phyloP scores from a whole-genome alignment of 148 eudicot genomes.

The Silene latifolia region DNA sequence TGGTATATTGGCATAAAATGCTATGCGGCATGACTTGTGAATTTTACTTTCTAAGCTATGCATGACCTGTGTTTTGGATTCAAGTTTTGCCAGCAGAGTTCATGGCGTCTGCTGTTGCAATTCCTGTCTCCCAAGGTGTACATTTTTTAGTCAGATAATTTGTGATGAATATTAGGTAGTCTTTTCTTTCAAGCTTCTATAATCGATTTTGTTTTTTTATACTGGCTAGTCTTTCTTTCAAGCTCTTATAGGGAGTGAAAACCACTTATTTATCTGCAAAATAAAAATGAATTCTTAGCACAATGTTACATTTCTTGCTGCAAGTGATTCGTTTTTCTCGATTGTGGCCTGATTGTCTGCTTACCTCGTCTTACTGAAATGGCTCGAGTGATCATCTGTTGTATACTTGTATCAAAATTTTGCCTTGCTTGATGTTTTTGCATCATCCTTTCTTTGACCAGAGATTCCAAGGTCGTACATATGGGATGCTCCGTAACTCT shows the following conservation, averaged over 20 bases:
- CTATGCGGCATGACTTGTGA: too few species aligned
- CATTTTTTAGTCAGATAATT: too few species aligned
- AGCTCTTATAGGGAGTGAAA: too few species aligned
- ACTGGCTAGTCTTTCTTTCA: too few species aligned
- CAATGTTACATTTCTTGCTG: background rate
- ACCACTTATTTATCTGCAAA: background rate
- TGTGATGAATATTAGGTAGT: background rate
- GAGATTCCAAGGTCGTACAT: slow-evolving; percentile 98
- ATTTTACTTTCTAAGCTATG: too few species aligned
- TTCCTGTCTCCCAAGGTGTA: background rate
- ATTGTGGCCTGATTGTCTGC: background rate
- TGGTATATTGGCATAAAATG: too few species aligned
- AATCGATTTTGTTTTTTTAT: too few species aligned
- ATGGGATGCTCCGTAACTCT: slow-evolving; percentile 73
- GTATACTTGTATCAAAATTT: background rate
- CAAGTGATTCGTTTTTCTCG: background rate
- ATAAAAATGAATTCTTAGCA: too few species aligned
- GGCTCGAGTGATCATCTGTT: background rate
- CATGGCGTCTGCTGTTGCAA: too few species aligned
- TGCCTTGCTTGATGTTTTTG: background rate
- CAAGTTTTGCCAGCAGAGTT: too few species aligned
- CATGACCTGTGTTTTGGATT: too few species aligned
- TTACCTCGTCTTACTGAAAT: background rate
- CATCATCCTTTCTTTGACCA: slow-evolving; percentile 25
- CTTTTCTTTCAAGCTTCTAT: background rate